Evolutionary conservation across 768 basidiomycete genomes (phyloP).

Genomic region (Antrodiella citrinella): DNA sequence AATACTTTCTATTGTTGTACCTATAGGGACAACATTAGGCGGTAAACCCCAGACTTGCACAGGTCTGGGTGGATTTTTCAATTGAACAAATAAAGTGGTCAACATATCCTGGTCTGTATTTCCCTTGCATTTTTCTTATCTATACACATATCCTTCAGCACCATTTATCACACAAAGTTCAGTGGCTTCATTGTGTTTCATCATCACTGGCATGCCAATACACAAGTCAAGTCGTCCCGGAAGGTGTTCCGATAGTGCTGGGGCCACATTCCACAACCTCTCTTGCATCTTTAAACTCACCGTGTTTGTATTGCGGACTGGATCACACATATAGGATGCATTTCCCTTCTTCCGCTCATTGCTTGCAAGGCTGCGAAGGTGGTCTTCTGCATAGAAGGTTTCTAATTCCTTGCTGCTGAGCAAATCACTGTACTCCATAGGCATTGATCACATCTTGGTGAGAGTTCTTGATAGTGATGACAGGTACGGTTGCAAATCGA

Average conservation of each 20-base stretch:
- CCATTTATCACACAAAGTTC: conserved; percentile 20
- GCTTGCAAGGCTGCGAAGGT: no score
- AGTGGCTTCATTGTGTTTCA: conserved; percentile 17
- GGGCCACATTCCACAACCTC: conserved; percentile 19
- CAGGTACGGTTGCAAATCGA: conserved; percentile 24
- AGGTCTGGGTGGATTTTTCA: conserved; percentile 5
- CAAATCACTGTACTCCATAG: conserved; percentile 23
- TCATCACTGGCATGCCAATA: conserved; percentile 17
- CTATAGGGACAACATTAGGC: conserved; percentile 15
- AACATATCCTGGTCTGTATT: not conserved
- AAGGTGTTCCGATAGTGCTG: conserved; percentile 9
- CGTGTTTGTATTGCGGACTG: no score
- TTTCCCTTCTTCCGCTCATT: no score
- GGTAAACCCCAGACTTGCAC: conserved; percentile 11
- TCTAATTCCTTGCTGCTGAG: no score
- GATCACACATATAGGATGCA: no score
- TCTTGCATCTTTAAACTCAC: not conserved
- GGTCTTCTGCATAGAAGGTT: no score
- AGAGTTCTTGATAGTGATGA: conserved; percentile 25
- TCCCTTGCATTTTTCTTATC: conserved; percentile 4
- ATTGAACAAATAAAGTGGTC: conserved; percentile 10
- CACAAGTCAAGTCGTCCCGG: conserved; percentile 14
- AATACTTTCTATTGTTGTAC: not conserved
- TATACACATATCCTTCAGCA: conserved; percentile 14
- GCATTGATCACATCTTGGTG: conserved; percentile 31